A percentile compares a stretch with the other conserved stretches of the same genome.
Conservation (phyloP, 257 asterid species). For the Salvia miltiorrhiza region DNA sequence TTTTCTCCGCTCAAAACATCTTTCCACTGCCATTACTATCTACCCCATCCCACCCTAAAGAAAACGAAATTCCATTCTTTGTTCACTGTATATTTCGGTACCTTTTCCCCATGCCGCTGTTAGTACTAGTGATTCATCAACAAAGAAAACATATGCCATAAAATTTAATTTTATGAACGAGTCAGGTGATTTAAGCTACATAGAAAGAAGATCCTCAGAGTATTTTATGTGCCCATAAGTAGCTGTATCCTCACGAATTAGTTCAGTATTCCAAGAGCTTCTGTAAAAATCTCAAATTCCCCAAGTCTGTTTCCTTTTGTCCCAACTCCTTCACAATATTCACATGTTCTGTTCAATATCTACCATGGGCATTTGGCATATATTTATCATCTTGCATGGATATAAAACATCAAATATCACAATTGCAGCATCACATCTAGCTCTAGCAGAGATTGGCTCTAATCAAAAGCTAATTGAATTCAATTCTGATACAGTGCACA, state of each 20-base stretch:
- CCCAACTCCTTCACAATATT: background rate
- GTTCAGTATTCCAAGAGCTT: background rate
- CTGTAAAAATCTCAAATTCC: background rate
- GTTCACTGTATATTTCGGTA: background rate
- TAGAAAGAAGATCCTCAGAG: background rate
- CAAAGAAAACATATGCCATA: background rate
- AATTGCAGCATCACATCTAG: constrained; percentile 7
- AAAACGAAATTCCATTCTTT: background rate
- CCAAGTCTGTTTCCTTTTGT: background rate
- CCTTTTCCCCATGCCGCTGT: background rate
- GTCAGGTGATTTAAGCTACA: background rate
- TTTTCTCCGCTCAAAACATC: background rate
- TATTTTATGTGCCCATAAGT: background rate
- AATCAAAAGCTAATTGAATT: background rate
- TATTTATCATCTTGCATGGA: background rate
- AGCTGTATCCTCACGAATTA: background rate
- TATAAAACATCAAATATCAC: background rate
- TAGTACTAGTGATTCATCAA: background rate
- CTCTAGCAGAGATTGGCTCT: background rate
- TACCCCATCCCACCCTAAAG: background rate
- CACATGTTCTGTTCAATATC: background rate
- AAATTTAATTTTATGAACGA: background rate
- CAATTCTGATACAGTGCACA: background rate
- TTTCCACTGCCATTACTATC: background rate
- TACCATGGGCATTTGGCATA: constrained; percentile 9